These are phyloP conservation scores for Lentinula boryana DNA, from an alignment of 768 basidiomycete genomes.

Conservation along the genomic window DNA sequence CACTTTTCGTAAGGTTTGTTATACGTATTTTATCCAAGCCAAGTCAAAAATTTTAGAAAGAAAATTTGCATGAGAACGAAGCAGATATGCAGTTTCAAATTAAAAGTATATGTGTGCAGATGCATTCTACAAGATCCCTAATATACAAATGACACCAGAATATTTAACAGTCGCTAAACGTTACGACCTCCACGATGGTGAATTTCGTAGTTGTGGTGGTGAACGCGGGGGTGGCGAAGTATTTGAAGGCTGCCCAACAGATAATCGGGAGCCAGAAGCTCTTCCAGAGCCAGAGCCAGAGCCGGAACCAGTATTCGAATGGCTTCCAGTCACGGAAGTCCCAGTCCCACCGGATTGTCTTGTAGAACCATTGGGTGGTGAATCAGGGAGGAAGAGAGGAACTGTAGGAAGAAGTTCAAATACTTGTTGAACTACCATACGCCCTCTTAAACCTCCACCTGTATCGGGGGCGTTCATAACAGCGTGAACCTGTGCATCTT, in stretches of 20 bases:
- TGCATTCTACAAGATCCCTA: background rate
- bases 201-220: background rate
- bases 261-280: background rate
- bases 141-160: background rate
- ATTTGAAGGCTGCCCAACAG: constrained; percentile 13
- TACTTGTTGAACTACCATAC: constrained; percentile 63
- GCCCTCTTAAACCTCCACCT: constrained; percentile 24
- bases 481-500: constrained; percentile 82
- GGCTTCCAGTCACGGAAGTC: background rate
- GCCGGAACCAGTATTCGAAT: background rate
- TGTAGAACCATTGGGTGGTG: background rate
- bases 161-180: too few species aligned
- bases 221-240: constrained; percentile 10
- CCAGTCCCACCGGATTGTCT: background rate
- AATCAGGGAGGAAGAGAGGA: constrained; percentile 55
- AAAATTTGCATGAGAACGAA: too few species aligned
- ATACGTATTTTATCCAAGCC: too few species aligned
- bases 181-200: background rate
- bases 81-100: too few species aligned
- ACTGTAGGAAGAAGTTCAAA: constrained; percentile 78
- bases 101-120: too few species aligned
- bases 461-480: constrained; percentile 66
- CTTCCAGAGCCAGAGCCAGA: background rate
- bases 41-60: too few species aligned
- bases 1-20: background rate